Base-by-base conservation (phyloP, 2,329 filamentous ascomycete species). In the Diatrype stigma region DNA sequence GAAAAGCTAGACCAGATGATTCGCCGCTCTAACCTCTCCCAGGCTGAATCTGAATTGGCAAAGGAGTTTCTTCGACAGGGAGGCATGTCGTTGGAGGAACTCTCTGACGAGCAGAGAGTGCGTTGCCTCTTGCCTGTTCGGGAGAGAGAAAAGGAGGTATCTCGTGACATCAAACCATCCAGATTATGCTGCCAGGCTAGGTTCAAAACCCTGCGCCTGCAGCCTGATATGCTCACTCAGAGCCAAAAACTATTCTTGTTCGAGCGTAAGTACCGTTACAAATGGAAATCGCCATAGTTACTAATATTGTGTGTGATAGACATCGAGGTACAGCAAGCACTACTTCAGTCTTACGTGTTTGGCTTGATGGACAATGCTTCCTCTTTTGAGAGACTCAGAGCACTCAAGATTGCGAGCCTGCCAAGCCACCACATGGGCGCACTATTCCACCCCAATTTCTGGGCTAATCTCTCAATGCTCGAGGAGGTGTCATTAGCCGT, bases 221-320 rank as follows among this genome's bases (percentile, higher is more conserved):
- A 77, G 38, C 84, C 84, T 3, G 70, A 72, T 2, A 69, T 72
- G 30, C 74, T 88, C n/a, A 80, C 79, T 1, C 74, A 73, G 51
- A 73, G 80, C n/a, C 86, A 89, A 63, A 81, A 78, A 48, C 84
- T 87, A 64, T 84, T 86, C 80, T 67, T 89, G 2, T 69, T 86
- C 35, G 85, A 89, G 63, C 80, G 40, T 44, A 28, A 28, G 40
- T 44, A n/a, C 40, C 22, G 16, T 37, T 37, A 17, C 12, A 16
- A 7, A 16, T 12, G 6, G 26, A 37, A n/a, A 5, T 37, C 12
- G 6, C 16, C 14, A 7, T 37, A 28, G 26, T 44, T 28, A 44
- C 22, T 44, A 19, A 23, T 21, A n/a, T n/a, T 23, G 40, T 23
- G 26, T n/a, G 7, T 44, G 40, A 28, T n/a, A 44, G 40, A 83